A percentile compares a stretch with the other conserved stretches of the same genome.
Evolutionary conservation across 2,329 filamentous ascomycete species (phyloP).

Genomic region (Dactylonectria macrodidyma): DNA sequence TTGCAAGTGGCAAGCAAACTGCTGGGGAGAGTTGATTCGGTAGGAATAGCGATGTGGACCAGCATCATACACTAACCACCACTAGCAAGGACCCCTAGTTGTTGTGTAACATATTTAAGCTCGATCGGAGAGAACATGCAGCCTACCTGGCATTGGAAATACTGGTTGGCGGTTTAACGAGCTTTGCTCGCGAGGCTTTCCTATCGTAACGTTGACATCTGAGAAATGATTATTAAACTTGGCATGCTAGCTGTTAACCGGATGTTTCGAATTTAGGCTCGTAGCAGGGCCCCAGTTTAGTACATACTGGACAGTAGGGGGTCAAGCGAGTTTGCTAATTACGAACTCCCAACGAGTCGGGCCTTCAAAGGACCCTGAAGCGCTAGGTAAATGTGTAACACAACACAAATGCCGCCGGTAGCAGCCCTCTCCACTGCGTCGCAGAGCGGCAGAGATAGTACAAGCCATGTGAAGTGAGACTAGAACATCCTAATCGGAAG

Average conservation of each 20-base stretch:
- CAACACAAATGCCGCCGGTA: neutral
- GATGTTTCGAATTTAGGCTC: too few relatives aligned
- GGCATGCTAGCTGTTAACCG: too few relatives aligned
- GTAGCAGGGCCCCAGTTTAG: too few relatives aligned
- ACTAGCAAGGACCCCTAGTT: neutral
- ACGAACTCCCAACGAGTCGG: neutral
- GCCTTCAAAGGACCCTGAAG: neutral
- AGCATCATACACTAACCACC: neutral
- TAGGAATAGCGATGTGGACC: neutral
- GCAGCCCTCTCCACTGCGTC: slow-evolving; percentile 9
- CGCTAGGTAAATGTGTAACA: neutral
- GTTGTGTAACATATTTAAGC: neutral
- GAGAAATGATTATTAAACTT: too few relatives aligned
- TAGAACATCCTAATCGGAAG: neutral
- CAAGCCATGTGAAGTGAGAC: slow-evolving; percentile 5
- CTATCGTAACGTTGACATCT: too few relatives aligned
- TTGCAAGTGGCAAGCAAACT: slow-evolving; percentile 6
- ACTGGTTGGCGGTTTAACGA: too few relatives aligned
- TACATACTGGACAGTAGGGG: too few relatives aligned
- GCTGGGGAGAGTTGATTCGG: neutral
- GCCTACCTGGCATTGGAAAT: neutral
- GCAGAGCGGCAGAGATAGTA: slow-evolving; percentile 3
- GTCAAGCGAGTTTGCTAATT: neutral
- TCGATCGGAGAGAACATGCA: neutral
- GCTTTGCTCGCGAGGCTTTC: too few relatives aligned